These are phyloP conservation scores for Rosellinia necatrix DNA, from an alignment of 2,329 filamentous ascomycete species.

Conservation along the genomic window DNA sequence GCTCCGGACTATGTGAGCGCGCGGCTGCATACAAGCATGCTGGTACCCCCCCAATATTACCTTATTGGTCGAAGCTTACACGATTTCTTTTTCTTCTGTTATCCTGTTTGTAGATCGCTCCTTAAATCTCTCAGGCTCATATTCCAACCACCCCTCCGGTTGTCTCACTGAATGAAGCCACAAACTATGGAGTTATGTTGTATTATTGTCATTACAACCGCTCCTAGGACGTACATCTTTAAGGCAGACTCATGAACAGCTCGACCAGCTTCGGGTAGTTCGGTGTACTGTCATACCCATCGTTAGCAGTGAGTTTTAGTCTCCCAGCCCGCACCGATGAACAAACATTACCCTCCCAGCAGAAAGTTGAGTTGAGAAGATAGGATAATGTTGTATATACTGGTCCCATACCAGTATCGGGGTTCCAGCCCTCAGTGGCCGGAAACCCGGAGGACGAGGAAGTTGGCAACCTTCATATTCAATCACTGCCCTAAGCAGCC, in stretches of 20 bases:
- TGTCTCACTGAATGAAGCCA: too few species aligned
- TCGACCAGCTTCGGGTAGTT: slow-evolving; percentile 42
- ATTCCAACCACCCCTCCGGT: too few species aligned
- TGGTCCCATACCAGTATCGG: slow-evolving; percentile 44
- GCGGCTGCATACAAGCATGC: too few species aligned
- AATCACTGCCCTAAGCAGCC: not conserved
- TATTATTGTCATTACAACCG: too few species aligned
- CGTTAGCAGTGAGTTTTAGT: slow-evolving; percentile 14
- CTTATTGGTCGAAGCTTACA: too few species aligned
- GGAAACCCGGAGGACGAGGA: slow-evolving; percentile 44
- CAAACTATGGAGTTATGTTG: too few species aligned
- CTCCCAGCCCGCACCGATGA: not conserved
- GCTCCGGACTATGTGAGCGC: too few species aligned
- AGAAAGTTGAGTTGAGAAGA: not conserved
- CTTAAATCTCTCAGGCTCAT: too few species aligned
- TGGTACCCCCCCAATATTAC: too few species aligned
- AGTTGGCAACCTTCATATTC: slow-evolving; percentile 31
- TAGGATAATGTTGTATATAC: not conserved
- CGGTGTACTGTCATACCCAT: slow-evolving; percentile 35
- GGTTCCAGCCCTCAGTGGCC: slow-evolving; percentile 48
- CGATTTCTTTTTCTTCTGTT: too few species aligned
- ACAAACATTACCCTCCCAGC: not conserved
- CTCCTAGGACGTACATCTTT: not conserved
- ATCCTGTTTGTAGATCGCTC: too few species aligned
- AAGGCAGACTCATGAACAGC: slow-evolving; percentile 41